Evolutionary conservation across 495 filamentous ascomycete genomes (phyloP).

Genomic region (Aspergillus indologenus): DNA sequence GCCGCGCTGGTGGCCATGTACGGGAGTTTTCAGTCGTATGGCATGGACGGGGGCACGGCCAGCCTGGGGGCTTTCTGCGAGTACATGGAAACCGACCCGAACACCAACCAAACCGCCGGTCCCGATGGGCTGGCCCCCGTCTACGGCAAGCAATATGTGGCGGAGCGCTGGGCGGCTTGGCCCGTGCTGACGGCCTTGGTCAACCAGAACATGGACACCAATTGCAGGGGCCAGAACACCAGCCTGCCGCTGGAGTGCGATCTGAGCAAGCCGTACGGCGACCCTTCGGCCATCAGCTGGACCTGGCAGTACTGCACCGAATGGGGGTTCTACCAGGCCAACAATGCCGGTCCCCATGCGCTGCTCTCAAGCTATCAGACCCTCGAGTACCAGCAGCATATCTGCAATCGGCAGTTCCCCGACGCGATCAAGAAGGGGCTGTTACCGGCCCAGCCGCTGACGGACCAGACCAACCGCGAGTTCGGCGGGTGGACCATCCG

Average conservation of each 20-base stretch:
- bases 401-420: slow-evolving; percentile 54
- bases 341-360: slow-evolving; percentile 47
- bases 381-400: slow-evolving; percentile 46
- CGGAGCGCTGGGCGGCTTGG: slow-evolving; percentile 48
- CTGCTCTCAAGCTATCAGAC: slow-evolving; percentile 52
- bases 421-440: slow-evolving; percentile 41
- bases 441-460: slow-evolving; percentile 41
- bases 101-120: slow-evolving; percentile 23
- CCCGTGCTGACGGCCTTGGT: slow-evolving; percentile 38
- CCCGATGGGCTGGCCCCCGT: slow-evolving; percentile 37
- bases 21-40: slow-evolving; percentile 46
- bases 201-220: slow-evolving; percentile 41
- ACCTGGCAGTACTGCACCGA: slow-evolving; percentile 61
- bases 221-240: slow-evolving; percentile 38
- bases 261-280: slow-evolving; percentile 33
- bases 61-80: slow-evolving; percentile 47
- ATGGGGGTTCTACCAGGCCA: slow-evolving; percentile 55
- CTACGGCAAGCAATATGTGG: slow-evolving; percentile 39
- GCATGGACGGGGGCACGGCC: slow-evolving; percentile 38
- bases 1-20: slow-evolving; percentile 41
- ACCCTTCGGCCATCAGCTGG: slow-evolving; percentile 48
- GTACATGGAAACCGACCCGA: slow-evolving; percentile 39
- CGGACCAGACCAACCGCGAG: slow-evolving; percentile 36
- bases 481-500: slow-evolving; percentile 56
- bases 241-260: slow-evolving; percentile 32